These are phyloP conservation scores for Lonicera japonica DNA, from an alignment of 129 eudicot species.

Conservation along the genomic window DNA sequence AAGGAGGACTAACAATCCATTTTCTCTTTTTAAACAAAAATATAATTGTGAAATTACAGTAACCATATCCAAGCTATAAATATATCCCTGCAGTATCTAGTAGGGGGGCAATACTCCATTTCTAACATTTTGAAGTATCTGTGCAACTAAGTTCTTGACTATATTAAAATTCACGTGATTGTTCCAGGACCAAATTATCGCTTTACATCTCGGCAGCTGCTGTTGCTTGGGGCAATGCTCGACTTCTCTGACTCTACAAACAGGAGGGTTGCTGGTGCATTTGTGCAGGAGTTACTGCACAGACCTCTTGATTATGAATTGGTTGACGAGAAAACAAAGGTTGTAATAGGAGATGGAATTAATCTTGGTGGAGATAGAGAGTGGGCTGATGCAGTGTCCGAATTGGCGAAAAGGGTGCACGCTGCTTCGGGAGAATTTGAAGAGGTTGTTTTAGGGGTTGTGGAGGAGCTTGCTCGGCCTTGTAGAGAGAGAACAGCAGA, in stretches of 20 bases:
- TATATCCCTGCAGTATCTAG: no score
- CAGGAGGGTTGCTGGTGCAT: slow-evolving; percentile 64
- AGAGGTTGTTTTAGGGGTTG: slow-evolving; percentile 53
- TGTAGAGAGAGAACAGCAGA: slow-evolving; percentile 97
- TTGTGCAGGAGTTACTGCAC: slow-evolving; percentile 60
- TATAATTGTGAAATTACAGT: no score
- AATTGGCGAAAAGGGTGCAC: slow-evolving; percentile 64
- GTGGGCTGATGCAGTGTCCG: slow-evolving; percentile 86
- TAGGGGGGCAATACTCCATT: no score
- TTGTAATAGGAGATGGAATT: slow-evolving; percentile 87
- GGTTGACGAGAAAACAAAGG: slow-evolving; percentile 59
- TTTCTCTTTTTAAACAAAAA: no score
- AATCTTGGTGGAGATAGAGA: slow-evolving; percentile 85
- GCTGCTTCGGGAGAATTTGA: slow-evolving; percentile 83
- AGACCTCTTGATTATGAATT: slow-evolving; percentile 65
- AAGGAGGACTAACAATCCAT: no score
- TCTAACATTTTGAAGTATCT: no score
- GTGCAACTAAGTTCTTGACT: no score
- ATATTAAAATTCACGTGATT: slow-evolving; percentile 8
- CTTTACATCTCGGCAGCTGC: slow-evolving; percentile 79
- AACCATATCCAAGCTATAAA: no score
- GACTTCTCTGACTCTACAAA: slow-evolving; percentile 93
- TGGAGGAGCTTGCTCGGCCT: slow-evolving; percentile 78
- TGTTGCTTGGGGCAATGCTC: slow-evolving; percentile 77
- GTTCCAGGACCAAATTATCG: slow-evolving; percentile 67